Percentiles rank a stretch among this genome's conserved stretches.
Evolutionary conservation across 225 moss, liverwort and hornwort species (phyloP).

Genomic region (Anthoceros angustus): DNA sequence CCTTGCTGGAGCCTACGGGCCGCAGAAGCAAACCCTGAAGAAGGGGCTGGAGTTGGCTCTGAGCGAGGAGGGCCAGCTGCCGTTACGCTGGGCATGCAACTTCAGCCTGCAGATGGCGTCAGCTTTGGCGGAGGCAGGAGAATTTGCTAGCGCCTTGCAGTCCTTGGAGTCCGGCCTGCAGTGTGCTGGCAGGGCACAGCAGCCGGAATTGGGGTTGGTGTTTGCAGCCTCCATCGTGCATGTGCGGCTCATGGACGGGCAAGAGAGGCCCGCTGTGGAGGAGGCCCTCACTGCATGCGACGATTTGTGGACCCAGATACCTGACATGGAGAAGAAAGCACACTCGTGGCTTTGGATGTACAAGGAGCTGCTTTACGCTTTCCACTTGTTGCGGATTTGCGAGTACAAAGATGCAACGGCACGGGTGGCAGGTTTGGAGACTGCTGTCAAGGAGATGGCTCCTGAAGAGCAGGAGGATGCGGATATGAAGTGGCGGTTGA

Average conservation of each 20-base stretch:
- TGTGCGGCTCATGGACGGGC: constrained; percentile 84
- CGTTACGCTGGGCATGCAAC: constrained; percentile 86
- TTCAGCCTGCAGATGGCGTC: constrained; percentile 88
- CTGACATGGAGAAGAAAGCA: constrained; percentile 50
- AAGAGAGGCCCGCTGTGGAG: constrained; percentile 46
- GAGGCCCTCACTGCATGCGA: constrained; percentile 48
- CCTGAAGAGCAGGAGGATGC: not conserved
- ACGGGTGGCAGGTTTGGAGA: constrained; percentile 44
- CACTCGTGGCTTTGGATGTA: constrained; percentile 77
- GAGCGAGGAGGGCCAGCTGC: constrained; percentile 50
- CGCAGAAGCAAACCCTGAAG: constrained; percentile 62
- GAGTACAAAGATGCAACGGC: constrained; percentile 72
- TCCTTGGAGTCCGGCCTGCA: constrained; percentile 59
- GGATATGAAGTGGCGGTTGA: not conserved
- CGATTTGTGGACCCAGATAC: constrained; percentile 41
- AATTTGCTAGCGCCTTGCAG: constrained; percentile 52
- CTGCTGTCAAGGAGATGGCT: constrained; percentile 32
- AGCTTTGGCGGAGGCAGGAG: constrained; percentile 67
- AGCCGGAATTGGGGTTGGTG: constrained; percentile 83
- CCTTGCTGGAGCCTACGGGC: constrained; percentile 57
- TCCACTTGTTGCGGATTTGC: constrained; percentile 68
- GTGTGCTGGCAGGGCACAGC: constrained; percentile 34
- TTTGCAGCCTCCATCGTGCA: constrained; percentile 80
- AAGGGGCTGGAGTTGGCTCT: constrained; percentile 78
- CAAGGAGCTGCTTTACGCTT: constrained; percentile 67